Percentiles rank a stretch among this genome's conserved stretches.
These are phyloP conservation scores for Exophiala spinifera DNA, from an alignment of 2,329 filamentous ascomycete species.

Conservation along the genomic window DNA sequence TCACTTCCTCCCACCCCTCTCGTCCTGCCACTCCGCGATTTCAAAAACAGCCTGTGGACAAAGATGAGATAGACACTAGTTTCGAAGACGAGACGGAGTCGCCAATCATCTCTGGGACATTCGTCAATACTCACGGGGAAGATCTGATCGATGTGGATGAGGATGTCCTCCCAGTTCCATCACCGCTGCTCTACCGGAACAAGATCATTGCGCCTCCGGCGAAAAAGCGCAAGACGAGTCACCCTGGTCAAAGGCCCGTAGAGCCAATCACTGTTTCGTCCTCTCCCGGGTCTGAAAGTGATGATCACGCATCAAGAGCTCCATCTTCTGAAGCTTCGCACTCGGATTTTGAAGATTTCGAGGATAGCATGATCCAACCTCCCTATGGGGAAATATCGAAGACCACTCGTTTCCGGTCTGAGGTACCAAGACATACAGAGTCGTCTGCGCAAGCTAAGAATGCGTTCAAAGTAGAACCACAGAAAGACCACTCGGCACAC, in stretches of 20 bases:
- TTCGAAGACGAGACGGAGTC: slow-evolving; percentile 18
- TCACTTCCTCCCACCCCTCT: slow-evolving; percentile 2
- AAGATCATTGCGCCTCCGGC: not conserved
- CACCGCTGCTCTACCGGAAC: slow-evolving; percentile 11
- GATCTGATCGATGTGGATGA: slow-evolving; percentile 3
- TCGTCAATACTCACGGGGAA: not conserved
- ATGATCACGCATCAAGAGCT: not conserved
- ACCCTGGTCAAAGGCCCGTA: not conserved
- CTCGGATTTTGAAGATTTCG: slow-evolving; percentile 5
- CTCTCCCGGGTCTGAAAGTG: slow-evolving; percentile 16
- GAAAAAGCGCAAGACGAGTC: slow-evolving; percentile 21
- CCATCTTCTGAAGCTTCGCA: not conserved
- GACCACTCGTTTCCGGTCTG: slow-evolving; percentile 4
- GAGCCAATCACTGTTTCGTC: slow-evolving; percentile 19
- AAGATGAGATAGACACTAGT: slow-evolving; percentile 23
- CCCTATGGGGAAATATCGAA: slow-evolving; percentile 1
- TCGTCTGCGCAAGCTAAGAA: slow-evolving; percentile 6
- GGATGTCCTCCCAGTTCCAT: slow-evolving; percentile 1
- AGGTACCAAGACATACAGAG: not conserved
- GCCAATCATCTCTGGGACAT: not conserved
- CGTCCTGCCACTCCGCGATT: slow-evolving; percentile 19
- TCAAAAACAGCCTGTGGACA: slow-evolving; percentile 2
- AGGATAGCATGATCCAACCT: not conserved
- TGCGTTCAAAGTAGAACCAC: slow-evolving; percentile 7
- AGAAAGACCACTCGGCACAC: not conserved